Evolutionary conservation across 2,329 filamentous ascomycete genomes (phyloP).

Genomic region (Tolypocladium amazonense): DNA sequence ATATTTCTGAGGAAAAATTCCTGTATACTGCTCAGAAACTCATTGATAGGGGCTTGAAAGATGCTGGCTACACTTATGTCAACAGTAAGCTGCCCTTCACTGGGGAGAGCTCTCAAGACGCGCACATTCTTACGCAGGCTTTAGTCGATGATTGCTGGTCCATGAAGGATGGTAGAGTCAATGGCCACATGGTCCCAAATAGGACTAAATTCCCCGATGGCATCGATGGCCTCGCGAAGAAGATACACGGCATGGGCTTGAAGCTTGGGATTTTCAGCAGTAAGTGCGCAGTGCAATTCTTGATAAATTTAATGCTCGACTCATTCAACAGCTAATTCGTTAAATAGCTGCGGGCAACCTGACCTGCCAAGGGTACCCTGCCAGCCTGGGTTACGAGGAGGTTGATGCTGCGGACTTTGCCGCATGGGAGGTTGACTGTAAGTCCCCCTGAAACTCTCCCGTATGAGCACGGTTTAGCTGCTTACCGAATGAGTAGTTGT

Average conservation of each 20-base stretch:
- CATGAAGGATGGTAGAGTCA: constrained; percentile 27
- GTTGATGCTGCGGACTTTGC: constrained; percentile 49
- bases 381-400: constrained; percentile 43
- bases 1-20: constrained; percentile 38
- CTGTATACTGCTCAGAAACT: constrained; percentile 34
- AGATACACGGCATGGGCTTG: constrained; percentile 44
- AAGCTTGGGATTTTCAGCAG: constrained; percentile 56
- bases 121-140: background rate
- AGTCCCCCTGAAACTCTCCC: constrained; percentile 6
- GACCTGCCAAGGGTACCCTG: constrained; percentile 22
- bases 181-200: constrained; percentile 30
- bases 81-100: constrained; percentile 21
- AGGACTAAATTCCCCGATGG: constrained; percentile 44
- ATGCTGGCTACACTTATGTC: constrained; percentile 46
- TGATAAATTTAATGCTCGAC: background rate
- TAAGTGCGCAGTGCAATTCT: constrained; percentile 15
- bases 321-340: no score
- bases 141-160: constrained; percentile 51
- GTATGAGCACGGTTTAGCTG: background rate
- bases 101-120: background rate
- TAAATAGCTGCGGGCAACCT: constrained; percentile 8
- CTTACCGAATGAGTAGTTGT: constrained; percentile 4
- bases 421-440: constrained; percentile 47
- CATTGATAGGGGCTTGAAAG: constrained; percentile 36
- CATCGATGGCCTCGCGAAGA: constrained; percentile 39